Conservation (phyloP, 306 rosid species). For the Hippophae gyantsensis region DNA sequence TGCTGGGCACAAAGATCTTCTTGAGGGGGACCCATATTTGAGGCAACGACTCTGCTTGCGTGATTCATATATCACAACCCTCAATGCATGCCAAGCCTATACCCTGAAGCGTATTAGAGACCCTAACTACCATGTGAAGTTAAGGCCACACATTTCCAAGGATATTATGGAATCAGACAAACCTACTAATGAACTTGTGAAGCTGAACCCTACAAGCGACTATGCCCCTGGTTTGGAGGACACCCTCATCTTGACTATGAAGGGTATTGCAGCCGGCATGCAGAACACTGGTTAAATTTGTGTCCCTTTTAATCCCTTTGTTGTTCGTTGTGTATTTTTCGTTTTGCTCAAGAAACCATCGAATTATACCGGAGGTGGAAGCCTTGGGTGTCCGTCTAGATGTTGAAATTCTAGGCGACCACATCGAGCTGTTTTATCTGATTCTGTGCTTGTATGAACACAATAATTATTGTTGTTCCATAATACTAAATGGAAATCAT, state of each 20-base stretch:
- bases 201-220: constrained; percentile 85
- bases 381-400: too few relatives aligned
- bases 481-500: too few relatives aligned
- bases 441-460: too few relatives aligned
- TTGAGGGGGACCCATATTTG: constrained; percentile 84
- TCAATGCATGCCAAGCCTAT: constrained; percentile 93
- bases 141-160: constrained; percentile 57
- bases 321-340: constrained; percentile 10
- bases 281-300: constrained; percentile 83
- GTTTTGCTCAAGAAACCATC: constrained; percentile 16
- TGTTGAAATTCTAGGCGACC: too few relatives aligned
- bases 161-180: constrained; percentile 50
- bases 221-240: constrained; percentile 97
- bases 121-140: constrained; percentile 41
- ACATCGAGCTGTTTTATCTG: too few relatives aligned
- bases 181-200: constrained; percentile 68
- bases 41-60: constrained; percentile 90
- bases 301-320: neutral
- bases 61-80: constrained; percentile 83
- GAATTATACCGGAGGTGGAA: too few relatives aligned
- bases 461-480: too few relatives aligned
- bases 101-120: constrained; percentile 83
- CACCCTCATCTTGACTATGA: constrained; percentile 95
- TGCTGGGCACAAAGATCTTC: constrained; percentile 93
- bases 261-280: constrained; percentile 98